These are phyloP conservation scores for Pharus latifolius DNA, from an alignment of 176 grass and related monocot genomes.

Conservation along the genomic window DNA sequence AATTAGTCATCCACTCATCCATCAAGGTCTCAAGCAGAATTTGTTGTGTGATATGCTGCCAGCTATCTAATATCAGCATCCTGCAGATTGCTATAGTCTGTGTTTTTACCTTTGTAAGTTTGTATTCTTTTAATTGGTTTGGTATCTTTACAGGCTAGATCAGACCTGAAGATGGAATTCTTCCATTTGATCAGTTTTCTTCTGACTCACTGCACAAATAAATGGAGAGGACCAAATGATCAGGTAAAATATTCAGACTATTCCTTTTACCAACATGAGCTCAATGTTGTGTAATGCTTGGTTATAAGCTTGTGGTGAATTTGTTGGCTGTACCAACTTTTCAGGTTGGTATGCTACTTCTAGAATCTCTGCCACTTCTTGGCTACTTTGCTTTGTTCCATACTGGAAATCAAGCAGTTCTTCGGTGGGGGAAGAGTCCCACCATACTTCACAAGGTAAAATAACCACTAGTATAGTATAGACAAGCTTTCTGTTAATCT, in stretches of 20 bases:
- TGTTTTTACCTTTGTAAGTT: slow-evolving; percentile 1
- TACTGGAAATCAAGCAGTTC: slow-evolving; percentile 92
- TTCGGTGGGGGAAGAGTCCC: slow-evolving; percentile 98
- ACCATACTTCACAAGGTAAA: slow-evolving; percentile 99
- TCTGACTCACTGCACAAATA: slow-evolving; percentile 92
- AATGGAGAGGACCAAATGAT: slow-evolving; percentile 76
- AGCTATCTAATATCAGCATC: background rate
- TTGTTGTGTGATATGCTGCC: background rate
- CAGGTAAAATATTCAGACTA: slow-evolving; percentile 43
- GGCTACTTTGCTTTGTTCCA: slow-evolving; percentile 99
- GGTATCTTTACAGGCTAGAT: slow-evolving; percentile 72
- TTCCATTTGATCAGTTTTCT: slow-evolving; percentile 99
- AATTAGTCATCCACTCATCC: background rate
- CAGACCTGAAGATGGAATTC: slow-evolving; percentile 97
- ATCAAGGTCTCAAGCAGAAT: background rate
- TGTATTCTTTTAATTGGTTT: slow-evolving; percentile 17
- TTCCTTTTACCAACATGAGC: background rate
- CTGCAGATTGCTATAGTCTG: background rate
- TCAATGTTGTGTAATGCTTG: no score
- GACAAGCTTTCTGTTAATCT: background rate
- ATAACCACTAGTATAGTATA: background rate
- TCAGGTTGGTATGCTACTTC: slow-evolving; percentile 82
- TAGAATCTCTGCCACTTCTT: slow-evolving; percentile 87
- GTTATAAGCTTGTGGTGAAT: no score
- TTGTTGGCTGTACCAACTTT: background rate